Evolutionary conservation across 2,329 filamentous ascomycete species (phyloP), one percentile per base, ranked within the genome.

Genomic region (Fusarium buxicola): DNA sequence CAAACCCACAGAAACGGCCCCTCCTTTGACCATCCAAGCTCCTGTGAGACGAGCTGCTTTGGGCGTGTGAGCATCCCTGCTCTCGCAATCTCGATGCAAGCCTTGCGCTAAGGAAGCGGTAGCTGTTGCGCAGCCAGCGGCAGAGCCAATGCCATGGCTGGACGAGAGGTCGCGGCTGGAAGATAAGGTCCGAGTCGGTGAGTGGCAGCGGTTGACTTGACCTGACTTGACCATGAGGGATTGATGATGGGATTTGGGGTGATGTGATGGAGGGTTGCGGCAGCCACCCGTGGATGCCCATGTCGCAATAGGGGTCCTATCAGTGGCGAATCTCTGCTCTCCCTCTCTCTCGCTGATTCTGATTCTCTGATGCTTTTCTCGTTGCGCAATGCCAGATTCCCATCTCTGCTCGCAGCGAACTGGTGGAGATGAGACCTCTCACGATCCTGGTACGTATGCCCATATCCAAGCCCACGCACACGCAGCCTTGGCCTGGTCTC

Each of bases 111-210:
- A 13, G n/a, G 12, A 18, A 21, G 13, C 32, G 32, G 16, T 15
- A 49, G 45, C 32, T 38, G 30, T 12, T 21, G n/a, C 21, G 21
- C 21, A 21, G 21, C 43, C 15, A 11, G 38, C 38, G 18, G n/a
- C 6, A 21, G 25, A 30, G 39, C 39, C 39, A 43, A 43, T 43
- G 15, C 39, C 27, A 34, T n/a, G n/a, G n/a, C n/a, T 11, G 12
- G 16, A 46, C n/a, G 3, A 24, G 16, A 21, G 24, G 39, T 18
- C 25, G 25, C 40, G 35, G 53, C 46, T 52, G 56, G 62, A 60
- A 55, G 65, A 68, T 68, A 66, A 64, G 65, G 47, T 65, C 62
- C 64, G 59, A 56, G 62, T 69, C 66, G 66, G 66, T 69, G 55
- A 68, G 52, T n/a, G n/a, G 35, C 24, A 24, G 32, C 21, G 30